These are phyloP conservation scores for Leccinum imitatum DNA, from an alignment of 768 basidiomycete genomes.

Conservation along the genomic window DNA sequence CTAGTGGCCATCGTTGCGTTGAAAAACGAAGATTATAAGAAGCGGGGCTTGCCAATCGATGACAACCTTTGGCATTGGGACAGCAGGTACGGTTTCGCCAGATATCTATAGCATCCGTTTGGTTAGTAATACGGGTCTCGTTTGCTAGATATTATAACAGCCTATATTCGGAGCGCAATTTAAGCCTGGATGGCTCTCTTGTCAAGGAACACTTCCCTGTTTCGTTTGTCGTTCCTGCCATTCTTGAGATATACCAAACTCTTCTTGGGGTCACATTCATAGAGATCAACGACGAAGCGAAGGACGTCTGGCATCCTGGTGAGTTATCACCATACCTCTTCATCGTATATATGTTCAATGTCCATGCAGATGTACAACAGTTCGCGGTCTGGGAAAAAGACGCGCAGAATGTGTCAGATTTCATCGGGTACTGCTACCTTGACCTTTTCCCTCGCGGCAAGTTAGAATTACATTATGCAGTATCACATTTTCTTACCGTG, in stretches of 20 bases:
- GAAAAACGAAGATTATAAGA: conserved; percentile 70
- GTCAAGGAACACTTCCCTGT: conserved; percentile 93
- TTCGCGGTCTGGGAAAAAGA: conserved; percentile 84
- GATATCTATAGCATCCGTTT: neutral
- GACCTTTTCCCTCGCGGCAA: conserved; percentile 83
- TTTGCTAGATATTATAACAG: conserved; percentile 33
- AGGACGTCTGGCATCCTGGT: conserved; percentile 82
- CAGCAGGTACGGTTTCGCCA: conserved; percentile 53
- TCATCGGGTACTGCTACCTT: conserved; percentile 84
- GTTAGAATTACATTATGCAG: neutral
- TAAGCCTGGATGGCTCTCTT: conserved; percentile 71
- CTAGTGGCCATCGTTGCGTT: conserved; percentile 61
- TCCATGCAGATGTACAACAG: conserved; percentile 66
- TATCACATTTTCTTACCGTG: neutral
- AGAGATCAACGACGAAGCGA: conserved; percentile 51
- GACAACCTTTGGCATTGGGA: conserved; percentile 80
- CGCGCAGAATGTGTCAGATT: conserved; percentile 66
- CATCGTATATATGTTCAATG: neutral
- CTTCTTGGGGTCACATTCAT: conserved; percentile 73
- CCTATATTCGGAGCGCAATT: conserved; percentile 57
- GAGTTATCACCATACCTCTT: conserved; percentile 1
- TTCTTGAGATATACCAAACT: conserved; percentile 81
- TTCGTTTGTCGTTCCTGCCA: conserved; percentile 74
- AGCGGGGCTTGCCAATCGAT: conserved; percentile 59
- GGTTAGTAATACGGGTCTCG: neutral